Evolutionary conservation across 495 filamentous ascomycete species (phyloP), one percentile per base, ranked within the genome.

Genomic region (Penicillium samsonianum): DNA sequence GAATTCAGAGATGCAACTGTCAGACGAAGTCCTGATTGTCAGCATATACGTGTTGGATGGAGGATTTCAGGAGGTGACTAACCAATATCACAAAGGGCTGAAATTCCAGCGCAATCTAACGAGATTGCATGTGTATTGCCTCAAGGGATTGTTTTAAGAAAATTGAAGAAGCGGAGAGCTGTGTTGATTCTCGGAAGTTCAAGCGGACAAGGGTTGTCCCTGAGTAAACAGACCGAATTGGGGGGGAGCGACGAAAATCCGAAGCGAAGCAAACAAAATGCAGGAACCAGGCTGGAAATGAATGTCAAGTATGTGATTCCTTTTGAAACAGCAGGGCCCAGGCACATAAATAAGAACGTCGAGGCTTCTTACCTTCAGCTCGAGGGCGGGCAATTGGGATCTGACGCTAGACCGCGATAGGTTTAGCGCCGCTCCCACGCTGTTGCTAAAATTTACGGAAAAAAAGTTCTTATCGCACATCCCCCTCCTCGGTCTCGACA

Each of bases 341-440:
- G 50, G 25, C 50, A 41, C 35, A 23, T 28, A 50, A 28, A 53
- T 40, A 31, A 48, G 45, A 48, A 47, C 43, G 11, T 47, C 45
- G 20, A 37, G 35, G 35, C 35, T 38, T 11, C 33, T 51, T 52
- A 60, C 55, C 55, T 55, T 67, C 68, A 68, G 66, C 65, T 60
- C 59, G 49, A 64, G 60, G 60, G 62, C 49, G 58, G 62, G 59
- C 58, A 50, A 59, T 51, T 55, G 48, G 51, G 70, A 77, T 74
- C 67, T 66, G 53, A 38, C 70, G 59, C 76, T 77, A 78, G 43
- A n/a, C 72, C 71, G 20, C 65, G 67, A 74, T 73, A 69, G 72
- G 72, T 7, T 62, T 75, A 76, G 76, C 58, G 66, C 57, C 45
- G 37, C 40, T 63, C 25, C 53, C 50, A 54, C 57, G 60, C 58